Evolutionary conservation across 1,139 yeast genomes (phyloP), one percentile per base, ranked within the genome.

Genomic region (Blastobotrys serpentis): DNA sequence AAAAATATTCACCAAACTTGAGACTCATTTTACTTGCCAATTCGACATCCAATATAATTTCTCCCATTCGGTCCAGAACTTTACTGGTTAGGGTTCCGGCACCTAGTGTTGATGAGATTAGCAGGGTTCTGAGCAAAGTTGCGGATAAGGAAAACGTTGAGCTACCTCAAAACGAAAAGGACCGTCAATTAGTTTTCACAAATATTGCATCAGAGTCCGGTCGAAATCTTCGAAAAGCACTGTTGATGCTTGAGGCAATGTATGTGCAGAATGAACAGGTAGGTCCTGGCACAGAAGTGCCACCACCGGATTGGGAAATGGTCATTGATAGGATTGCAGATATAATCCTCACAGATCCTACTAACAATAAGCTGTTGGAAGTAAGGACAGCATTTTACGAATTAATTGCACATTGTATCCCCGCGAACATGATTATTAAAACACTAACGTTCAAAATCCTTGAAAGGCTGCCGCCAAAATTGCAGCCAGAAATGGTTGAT

Each of bases 31-130:
- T 92, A 72, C 77, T 92, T 26, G 87, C 96, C 59, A 92, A 87
- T 63, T 81, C 96, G 6, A 86, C 95, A 25, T 86, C 96, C 23
- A 87, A 86, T 57, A 89, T 92, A 52, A 92, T 92, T 55, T 84
- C 90, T 1, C 99, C 99, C 3, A 92, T 92, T 53, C 85, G 87
- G 60, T 89, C 98, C 23, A 84, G 99, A 71, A 89, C 97, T 11
- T 71, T 94, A 52, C 73, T 90, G 55, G 78, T 92, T 13, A 78
- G 98, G 56, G 82, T 89, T 4, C 86, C 97, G 1, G 84, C 96
- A 4, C 98, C 99, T 1, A 63, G 79, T 0, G 60, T 65, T 1
- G 69, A 69, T 0, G 95, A 88, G 42, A 78, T 85, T 21, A 63
- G 74, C 1, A 53, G 53, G 0, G 82, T 86, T 1, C 72, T 92